Evolutionary conservation across 2,329 filamentous ascomycete genomes (phyloP), one percentile per base, ranked within the genome.

Genomic region (Fusarium mangiferae): DNA sequence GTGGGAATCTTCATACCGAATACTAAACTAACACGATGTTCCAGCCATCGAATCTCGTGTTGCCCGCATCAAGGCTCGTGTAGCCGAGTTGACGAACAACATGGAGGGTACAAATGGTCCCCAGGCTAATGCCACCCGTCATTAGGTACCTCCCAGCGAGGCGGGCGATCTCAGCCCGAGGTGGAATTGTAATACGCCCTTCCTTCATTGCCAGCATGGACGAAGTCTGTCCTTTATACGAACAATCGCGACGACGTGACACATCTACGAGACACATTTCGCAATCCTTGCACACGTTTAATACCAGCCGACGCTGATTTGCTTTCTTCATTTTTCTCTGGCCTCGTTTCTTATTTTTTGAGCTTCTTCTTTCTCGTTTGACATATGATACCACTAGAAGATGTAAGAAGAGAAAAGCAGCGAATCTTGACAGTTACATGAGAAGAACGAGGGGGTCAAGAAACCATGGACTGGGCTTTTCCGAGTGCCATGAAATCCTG

Each of bases 41-140:
- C 61, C n/a, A 97, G 94, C 95, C 41, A 98, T 98, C 79, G 96
- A 99, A 83, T 95, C 95, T 55, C 94, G 96, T 75, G 96, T 98
- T 68, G 96, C 96, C 55, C 93, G 96, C 73, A 99, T 99, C 88
- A 98, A 98, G 85, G 96, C 96, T 68, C 92, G 96, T 71, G 96
- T 99, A 66, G 96, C 96, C 59, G 95, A 98, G 82, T 85, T 99
- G 77, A 99, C 96, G 5, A 93, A 93, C 77, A 94, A 93, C 82
- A 94, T 94, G 89, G 93, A 96, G 79, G 86, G 84, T 48, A 82
- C 82, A 39, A 79, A 78, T 45, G 81, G 79, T 12, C 85, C 87
- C 33, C 77, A 80, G 28, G 57, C 75, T 39, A 51, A 69, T 44
- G 54, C 66, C 38, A 38, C 73, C 24, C 77, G 73, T 46, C 77